Evolutionary conservation across 2,329 filamentous ascomycete species (phyloP).

Genomic region (Dactylonectria estremocensis): DNA sequence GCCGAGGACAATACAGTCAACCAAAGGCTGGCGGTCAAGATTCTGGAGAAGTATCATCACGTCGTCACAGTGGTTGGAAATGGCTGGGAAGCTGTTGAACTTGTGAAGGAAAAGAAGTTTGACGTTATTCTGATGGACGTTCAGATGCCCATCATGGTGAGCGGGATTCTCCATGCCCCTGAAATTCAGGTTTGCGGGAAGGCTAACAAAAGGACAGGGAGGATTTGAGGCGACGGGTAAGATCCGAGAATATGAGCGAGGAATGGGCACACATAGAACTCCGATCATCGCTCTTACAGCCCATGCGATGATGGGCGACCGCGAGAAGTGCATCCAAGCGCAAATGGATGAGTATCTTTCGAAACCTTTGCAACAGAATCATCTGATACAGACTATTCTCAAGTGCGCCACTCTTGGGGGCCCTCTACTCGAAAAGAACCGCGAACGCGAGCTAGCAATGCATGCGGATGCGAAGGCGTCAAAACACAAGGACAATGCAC

Average conservation of each 20-base stretch:
- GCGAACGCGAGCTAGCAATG: conserved; percentile 71
- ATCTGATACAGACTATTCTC: conserved; percentile 97
- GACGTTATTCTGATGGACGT: conserved; percentile 99
- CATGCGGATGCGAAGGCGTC: conserved; percentile 65
- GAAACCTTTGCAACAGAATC: conserved; percentile 96
- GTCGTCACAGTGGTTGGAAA: conserved; percentile 95
- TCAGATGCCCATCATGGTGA: conserved; percentile 99
- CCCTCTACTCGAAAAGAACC: conserved; percentile 83
- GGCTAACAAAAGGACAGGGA: conserved; percentile 71
- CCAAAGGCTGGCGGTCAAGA: conserved; percentile 95
- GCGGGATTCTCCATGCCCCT: conserved; percentile 43
- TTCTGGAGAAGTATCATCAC: conserved; percentile 96
- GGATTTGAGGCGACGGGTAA: conserved; percentile 98
- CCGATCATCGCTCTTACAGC: conserved; percentile 98
- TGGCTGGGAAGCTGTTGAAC: conserved; percentile 91
- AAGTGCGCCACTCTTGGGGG: conserved; percentile 95
- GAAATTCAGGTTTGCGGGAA: background rate
- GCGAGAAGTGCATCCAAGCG: conserved; percentile 97
- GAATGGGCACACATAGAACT: conserved; percentile 83
- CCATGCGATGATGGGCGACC: conserved; percentile 98
- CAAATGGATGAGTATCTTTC: conserved; percentile 99
- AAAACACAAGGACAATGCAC: conserved; percentile 56
- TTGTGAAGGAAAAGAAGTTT: conserved; percentile 92
- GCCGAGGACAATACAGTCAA: conserved; percentile 99
- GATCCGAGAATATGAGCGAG: conserved; percentile 94